Evolutionary conservation across 2,329 filamentous ascomycete genomes (phyloP).

Genomic region (Didymella pomorum): DNA sequence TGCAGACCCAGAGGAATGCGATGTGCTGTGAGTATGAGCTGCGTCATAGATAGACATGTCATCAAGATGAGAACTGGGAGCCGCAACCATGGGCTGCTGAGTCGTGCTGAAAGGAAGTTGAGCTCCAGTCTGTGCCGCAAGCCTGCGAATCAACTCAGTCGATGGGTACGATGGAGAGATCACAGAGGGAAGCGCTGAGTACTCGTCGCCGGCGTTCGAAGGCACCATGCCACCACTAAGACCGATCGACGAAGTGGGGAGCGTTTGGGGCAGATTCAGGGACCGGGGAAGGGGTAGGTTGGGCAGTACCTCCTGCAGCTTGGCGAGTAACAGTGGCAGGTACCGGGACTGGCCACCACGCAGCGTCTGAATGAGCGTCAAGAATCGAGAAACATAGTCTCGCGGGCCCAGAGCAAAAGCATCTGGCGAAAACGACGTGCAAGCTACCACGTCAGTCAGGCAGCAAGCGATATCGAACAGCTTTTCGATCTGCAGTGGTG

Average conservation of each 20-base stretch:
- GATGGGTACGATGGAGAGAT: slow-evolving; percentile 44
- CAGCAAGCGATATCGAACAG: slow-evolving; percentile 78
- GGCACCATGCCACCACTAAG: slow-evolving; percentile 39
- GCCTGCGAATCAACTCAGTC: slow-evolving; percentile 45
- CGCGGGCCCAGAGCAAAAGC: slow-evolving; percentile 67
- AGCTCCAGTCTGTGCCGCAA: slow-evolving; percentile 47
- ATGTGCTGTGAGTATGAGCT: slow-evolving; percentile 42
- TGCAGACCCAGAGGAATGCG: slow-evolving; percentile 45
- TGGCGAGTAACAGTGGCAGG: slow-evolving; percentile 77
- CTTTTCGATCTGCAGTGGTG: slow-evolving; percentile 71
- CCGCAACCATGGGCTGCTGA: slow-evolving; percentile 43
- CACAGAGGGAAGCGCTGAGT: slow-evolving; percentile 35
- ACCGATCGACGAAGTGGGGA: slow-evolving; percentile 40
- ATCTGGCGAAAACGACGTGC: slow-evolving; percentile 62
- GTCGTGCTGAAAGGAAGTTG: slow-evolving; percentile 45
- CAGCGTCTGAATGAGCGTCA: slow-evolving; percentile 72
- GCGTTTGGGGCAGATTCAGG: slow-evolving; percentile 41
- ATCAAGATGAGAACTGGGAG: slow-evolving; percentile 44
- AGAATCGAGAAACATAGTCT: slow-evolving; percentile 74
- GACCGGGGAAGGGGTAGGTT: slow-evolving; percentile 50
- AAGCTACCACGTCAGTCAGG: slow-evolving; percentile 75
- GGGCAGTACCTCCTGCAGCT: slow-evolving; percentile 76
- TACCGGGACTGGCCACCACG: slow-evolving; percentile 81
- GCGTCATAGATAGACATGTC: slow-evolving; percentile 48
- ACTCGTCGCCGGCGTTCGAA: slow-evolving; percentile 43